phyloP scores from a whole-genome alignment of 1,139 yeast species.

The Candida pseudoviswanathii region DNA sequence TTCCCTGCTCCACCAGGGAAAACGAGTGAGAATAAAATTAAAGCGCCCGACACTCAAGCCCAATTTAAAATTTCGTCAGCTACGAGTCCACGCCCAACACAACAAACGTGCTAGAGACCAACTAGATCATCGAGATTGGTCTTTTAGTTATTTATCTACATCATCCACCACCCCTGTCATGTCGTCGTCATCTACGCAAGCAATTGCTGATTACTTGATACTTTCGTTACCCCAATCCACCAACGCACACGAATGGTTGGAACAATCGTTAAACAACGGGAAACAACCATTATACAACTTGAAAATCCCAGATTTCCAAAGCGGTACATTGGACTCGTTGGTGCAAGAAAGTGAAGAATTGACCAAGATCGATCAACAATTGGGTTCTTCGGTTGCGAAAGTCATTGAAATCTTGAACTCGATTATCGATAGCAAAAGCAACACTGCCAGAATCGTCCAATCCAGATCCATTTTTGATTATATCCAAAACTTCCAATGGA shows the following conservation, averaged over 20 bases:
- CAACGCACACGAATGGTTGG: conserved; percentile 47
- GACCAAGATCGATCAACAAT: conserved; percentile 74
- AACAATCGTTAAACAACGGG: conserved; percentile 47
- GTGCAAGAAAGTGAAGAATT: conserved; percentile 92
- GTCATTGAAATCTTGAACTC: conserved; percentile 68
- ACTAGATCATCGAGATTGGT: too few relatives aligned
- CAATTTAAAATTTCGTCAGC: background rate
- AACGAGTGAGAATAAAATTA: background rate
- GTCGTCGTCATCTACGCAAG: conserved; percentile 8
- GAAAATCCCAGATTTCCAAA: conserved; percentile 83
- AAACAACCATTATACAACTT: conserved; percentile 46
- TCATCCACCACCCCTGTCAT: too few relatives aligned
- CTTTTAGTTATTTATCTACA: too few relatives aligned
- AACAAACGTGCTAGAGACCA: too few relatives aligned
- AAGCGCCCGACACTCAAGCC: background rate
- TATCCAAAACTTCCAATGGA: conserved; percentile 82
- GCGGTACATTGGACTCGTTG: conserved; percentile 90
- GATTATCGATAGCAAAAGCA: conserved; percentile 42
- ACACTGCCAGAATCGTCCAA: conserved; percentile 37
- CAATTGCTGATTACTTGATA: conserved; percentile 45
- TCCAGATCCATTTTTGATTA: conserved; percentile 58
- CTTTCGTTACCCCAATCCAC: conserved; percentile 57
- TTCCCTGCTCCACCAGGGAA: background rate
- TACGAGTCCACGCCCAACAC: background rate
- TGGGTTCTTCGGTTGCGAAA: conserved; percentile 68